These are phyloP conservation scores for Oryza punctata DNA, from an alignment of 176 grass and related monocot genomes.

Conservation along the genomic window DNA sequence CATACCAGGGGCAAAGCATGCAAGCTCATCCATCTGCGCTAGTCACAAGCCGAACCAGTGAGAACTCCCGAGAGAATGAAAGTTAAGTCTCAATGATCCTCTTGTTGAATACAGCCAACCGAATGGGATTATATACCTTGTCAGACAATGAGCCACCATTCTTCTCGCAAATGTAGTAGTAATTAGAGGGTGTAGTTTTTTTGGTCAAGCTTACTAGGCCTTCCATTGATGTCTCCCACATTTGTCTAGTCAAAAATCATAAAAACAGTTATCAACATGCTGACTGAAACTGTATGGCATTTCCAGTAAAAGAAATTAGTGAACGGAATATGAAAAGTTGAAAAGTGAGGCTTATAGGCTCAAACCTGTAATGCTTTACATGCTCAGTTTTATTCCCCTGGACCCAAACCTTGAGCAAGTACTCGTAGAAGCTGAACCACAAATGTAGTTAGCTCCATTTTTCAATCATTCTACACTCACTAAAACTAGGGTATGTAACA, in stretches of 20 bases:
- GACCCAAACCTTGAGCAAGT: conserved; percentile 98
- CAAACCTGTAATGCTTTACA: conserved; percentile 94
- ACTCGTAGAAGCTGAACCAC: conserved; percentile 94
- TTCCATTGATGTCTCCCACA: conserved; percentile 99
- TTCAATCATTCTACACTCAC: background rate
- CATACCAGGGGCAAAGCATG: conserved; percentile 99
- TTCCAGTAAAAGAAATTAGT: conserved; percentile 21
- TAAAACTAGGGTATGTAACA: background rate
- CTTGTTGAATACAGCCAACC: conserved; percentile 19
- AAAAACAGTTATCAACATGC: conserved; percentile 25
- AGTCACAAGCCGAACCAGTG: conserved; percentile 36
- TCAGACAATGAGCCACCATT: conserved; percentile 80
- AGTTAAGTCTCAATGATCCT: conserved; percentile 37
- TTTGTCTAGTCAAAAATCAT: conserved; percentile 64
- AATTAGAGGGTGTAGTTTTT: conserved; percentile 90
- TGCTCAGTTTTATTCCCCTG: conserved; percentile 96
- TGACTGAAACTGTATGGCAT: conserved; percentile 19
- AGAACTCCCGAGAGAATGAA: conserved; percentile 28
- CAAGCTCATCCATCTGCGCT: conserved; percentile 98
- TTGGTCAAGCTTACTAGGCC: conserved; percentile 81
- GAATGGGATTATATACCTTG: conserved; percentile 61
- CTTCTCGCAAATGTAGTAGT: conserved; percentile 94
- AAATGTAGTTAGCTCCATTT: conserved; percentile 26
- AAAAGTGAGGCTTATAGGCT: conserved; percentile 32
- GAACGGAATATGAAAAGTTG: conserved; percentile 1